A percentile compares a stretch with the other conserved stretches of the same genome.
phyloP scores from a whole-genome alignment of 1,284 basidiomycete genomes.

The Moesziomyces sp. region DNA sequence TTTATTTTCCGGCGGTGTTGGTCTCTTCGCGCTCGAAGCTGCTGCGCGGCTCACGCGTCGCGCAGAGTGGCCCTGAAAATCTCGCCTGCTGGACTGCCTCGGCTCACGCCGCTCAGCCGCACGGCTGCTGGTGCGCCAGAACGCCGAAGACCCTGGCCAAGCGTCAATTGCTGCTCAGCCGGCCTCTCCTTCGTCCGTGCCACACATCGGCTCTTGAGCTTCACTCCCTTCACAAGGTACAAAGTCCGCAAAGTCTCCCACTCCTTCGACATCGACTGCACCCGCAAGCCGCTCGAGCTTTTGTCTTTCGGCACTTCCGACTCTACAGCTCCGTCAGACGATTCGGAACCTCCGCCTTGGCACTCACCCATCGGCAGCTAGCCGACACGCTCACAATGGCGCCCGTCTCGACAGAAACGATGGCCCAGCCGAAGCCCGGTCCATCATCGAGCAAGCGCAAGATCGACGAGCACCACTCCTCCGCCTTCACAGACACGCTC shows the following conservation, averaged over 20 bases:
- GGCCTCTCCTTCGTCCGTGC: no score
- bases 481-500: slow-evolving; percentile 57
- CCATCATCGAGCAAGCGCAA: slow-evolving; percentile 44
- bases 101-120: no score
- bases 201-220: no score
- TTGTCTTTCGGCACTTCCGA: not conserved
- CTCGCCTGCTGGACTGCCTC: not conserved
- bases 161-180: not conserved
- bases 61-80: slow-evolving; percentile 31
- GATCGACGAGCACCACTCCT: slow-evolving; percentile 43
- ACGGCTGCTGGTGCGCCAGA: no score
- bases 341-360: not conserved
- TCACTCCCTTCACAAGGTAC: no score
- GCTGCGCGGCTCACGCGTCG: slow-evolving; percentile 34
- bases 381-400: slow-evolving; percentile 34
- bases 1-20: slow-evolving; percentile 12
- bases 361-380: slow-evolving; percentile 11
- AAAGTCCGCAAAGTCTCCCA: no score
- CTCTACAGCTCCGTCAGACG: not conserved
- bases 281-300: no score
- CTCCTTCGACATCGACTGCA: no score
- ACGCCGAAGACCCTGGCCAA: not conserved
- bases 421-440: slow-evolving; percentile 21
- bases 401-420: slow-evolving; percentile 39
- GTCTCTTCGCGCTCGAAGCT: slow-evolving; percentile 8